Percentiles rank a stretch among this genome's conserved stretches.
phyloP scores from a whole-genome alignment of 371 early-diverging fungal genomes.

The Mucor velutinosus region DNA sequence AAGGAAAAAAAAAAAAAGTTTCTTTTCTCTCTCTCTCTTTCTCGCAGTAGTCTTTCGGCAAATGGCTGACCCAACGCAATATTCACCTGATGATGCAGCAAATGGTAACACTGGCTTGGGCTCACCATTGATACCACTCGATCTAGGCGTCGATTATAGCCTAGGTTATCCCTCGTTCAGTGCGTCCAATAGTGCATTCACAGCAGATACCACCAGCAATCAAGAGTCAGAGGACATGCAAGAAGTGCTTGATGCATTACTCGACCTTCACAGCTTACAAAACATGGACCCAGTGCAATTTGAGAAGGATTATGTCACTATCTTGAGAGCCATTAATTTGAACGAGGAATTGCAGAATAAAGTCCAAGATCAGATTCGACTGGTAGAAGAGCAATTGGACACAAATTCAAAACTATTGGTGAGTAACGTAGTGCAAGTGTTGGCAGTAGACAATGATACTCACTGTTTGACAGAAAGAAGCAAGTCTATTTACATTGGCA shows the following conservation, averaged over 20 bases:
- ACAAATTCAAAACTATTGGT: slow-evolving; percentile 20
- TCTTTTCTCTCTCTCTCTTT: not conserved
- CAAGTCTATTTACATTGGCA: not conserved
- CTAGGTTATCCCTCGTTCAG: not conserved
- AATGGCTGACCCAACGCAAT: not conserved
- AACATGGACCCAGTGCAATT: not conserved
- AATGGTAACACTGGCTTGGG: not conserved
- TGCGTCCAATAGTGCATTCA: not conserved
- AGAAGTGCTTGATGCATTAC: slow-evolving; percentile 7
- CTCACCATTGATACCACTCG: not conserved
- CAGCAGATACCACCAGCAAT: not conserved
- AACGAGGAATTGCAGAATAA: slow-evolving; percentile 25
- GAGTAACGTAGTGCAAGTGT: not conserved
- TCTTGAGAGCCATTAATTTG: slow-evolving; percentile 21
- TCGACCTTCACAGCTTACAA: slow-evolving; percentile 3
- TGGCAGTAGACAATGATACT: not conserved
- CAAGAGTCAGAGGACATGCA: slow-evolving; percentile 5
- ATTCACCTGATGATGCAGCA: not conserved
- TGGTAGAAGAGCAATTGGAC: slow-evolving; percentile 19
- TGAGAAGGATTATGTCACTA: slow-evolving; percentile 1
- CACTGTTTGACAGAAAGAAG: not conserved
- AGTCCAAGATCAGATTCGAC: slow-evolving; percentile 15
- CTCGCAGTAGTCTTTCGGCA: not conserved
- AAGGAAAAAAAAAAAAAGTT: not conserved
- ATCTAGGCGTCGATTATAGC: not conserved